Evolutionary conservation across 1,284 basidiomycete genomes (phyloP).

Genomic region (Marasmius sp.): DNA sequence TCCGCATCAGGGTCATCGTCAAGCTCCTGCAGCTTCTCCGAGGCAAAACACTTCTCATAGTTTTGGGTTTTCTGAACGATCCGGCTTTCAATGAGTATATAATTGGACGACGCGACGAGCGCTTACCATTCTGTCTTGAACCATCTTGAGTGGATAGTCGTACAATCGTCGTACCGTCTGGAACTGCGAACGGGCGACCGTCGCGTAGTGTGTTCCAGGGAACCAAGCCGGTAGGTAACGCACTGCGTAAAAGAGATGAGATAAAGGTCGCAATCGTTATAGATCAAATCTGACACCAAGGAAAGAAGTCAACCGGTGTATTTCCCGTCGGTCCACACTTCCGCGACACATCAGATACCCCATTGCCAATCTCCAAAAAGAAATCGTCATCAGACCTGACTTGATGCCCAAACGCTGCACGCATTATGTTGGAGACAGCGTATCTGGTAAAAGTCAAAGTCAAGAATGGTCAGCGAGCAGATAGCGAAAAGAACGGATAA

Average conservation of each 20-base stretch:
- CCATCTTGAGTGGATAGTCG: constrained; percentile 10
- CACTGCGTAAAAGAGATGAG: constrained; percentile 18
- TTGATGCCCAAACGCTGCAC: constrained; percentile 22
- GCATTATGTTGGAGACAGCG: constrained; percentile 20
- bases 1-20: background rate
- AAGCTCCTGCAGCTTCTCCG: background rate
- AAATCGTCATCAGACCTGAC: constrained; percentile 21
- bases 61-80: background rate
- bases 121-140: constrained; percentile 19
- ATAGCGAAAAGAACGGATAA: background rate
- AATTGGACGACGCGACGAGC: background rate
- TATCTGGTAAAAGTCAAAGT: constrained; percentile 14
- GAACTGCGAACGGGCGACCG: constrained; percentile 10
- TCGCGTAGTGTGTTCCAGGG: constrained; percentile 23
- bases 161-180: constrained; percentile 6
- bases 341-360: constrained; percentile 6
- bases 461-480: background rate
- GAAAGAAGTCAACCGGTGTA: constrained; percentile 22
- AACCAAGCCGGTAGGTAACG: constrained; percentile 24
- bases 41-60: background rate
- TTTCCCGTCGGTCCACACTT: constrained; percentile 19
- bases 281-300: constrained; percentile 12
- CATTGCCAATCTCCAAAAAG: constrained; percentile 15
- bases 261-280: constrained; percentile 4
- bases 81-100: background rate